Evolutionary conservation across 2,329 filamentous ascomycete species (phyloP).

Genomic region (Aureobasidium mangrovei): DNA sequence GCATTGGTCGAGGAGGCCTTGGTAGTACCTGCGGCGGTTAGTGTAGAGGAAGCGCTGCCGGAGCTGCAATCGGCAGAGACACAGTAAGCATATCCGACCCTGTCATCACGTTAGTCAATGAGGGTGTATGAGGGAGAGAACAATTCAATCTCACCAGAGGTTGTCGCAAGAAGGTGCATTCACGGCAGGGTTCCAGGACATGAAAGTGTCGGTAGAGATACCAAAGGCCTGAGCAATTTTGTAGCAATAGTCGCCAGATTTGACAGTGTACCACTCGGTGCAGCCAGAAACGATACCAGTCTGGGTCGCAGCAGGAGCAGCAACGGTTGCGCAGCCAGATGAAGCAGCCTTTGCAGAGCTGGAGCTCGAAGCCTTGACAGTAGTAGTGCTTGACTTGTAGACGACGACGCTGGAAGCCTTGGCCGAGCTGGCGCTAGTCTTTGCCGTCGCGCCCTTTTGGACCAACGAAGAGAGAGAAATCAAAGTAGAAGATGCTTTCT

Average conservation of each 20-base stretch:
- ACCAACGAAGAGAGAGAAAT: background rate
- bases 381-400: background rate
- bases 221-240: conserved; percentile 17
- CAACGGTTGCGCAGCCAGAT: conserved; percentile 11
- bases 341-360: conserved; percentile 8
- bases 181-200: conserved; percentile 23
- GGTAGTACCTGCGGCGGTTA: background rate
- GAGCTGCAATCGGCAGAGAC: conserved; percentile 18
- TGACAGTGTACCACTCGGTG: conserved; percentile 21
- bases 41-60: background rate
- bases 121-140: background rate
- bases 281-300: conserved; percentile 21
- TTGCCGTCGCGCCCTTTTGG: background rate
- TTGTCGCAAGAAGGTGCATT: conserved; percentile 18
- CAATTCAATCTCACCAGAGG: conserved; percentile 14
- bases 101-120: background rate
- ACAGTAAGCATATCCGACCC: conserved; percentile 21
- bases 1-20: background rate
- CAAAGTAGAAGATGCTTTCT: background rate
- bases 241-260: conserved; percentile 20
- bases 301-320: conserved; percentile 20
- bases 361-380: background rate
- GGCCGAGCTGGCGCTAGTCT: background rate
- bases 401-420: background rate
- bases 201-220: conserved; percentile 19